Base-by-base conservation (phyloP, 331 rosid species). In the Rosa hybrid region DNA sequence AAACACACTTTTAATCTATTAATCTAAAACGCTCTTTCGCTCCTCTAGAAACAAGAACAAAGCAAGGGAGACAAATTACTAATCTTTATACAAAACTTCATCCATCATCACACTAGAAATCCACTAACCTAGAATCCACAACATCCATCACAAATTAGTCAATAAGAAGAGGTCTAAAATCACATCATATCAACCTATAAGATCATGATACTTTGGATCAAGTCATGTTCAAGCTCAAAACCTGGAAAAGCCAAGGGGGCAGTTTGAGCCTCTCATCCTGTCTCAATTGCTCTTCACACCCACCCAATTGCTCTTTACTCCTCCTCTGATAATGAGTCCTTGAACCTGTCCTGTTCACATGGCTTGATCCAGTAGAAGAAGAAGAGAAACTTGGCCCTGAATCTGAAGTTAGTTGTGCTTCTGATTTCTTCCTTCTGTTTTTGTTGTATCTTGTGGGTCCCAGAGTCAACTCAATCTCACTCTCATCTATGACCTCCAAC, bases 361-460 rank as follows among this genome's bases (percentile, higher is more conserved):
- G 87, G 85, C 87, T 84, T 68, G 94, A 94, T 81, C 89, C 94
- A 67, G 94, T 83, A 23, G 98, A 92, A 86, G 97, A 89, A 75
- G 96, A 92, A 75, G 92, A 92, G 79, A 85, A 87, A 71, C 91
- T 89, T 76, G 81, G 86, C 20, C 86, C 88, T 48, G 92, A 89
- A 68, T 88, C 94, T 74, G 96, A 84, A 75, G 87, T 80, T 49
- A 83, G 68, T 13, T 80, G 78, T 67, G 83, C 87, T 74, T 86
- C 87, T 8, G 79, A 75, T 83, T 85, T 89, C 90, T 87, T 91
- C 87, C 86, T 81, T 51, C 64, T 71, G 9, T 30, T 65, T 54
- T 46, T 77, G 70, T 74, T 87, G 82, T 79, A 91, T 86, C 88
- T 83, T 42, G 96, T 88, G 62, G 92, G 98, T 12, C 97, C 97